Evolutionary conservation across 192 early-diverging fungal species (phyloP), one percentile per base, ranked within the genome.

Genomic region (Umbelopsis isabellina): DNA sequence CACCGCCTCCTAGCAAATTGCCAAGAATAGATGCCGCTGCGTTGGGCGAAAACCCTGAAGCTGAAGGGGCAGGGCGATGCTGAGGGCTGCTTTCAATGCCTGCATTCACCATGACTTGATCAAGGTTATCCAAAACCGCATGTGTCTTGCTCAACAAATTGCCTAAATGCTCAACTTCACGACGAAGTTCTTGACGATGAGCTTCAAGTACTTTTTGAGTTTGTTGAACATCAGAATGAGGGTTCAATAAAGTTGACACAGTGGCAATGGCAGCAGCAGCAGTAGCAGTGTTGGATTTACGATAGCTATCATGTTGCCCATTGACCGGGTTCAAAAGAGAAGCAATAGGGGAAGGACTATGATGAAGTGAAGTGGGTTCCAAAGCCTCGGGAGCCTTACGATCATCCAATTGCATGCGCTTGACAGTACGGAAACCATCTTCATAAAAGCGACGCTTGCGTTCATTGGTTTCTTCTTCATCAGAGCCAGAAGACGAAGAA

Each of bases 141-240:
- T 85, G 81, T 5, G 87, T 84, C 45, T 81, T 75, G 25, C 72
- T 83, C 6, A 88, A 64, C 12, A 88, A 58, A 74, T 77, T 80
- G 13, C 80, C 82, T 9, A 88, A 50, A 74, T 85, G 78, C 4
- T 80, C 72, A 12, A 88, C 85, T 70, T 88, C 83, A 13, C 83
- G 72, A 50, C 85, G 83, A 33, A 88, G 47, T 48, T 88, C 85
- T 64, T 86, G 79, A 18, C 85, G 75, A 53, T 86, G 85, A 58
- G 85, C 81, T 67, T 84, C 76, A 13, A 88, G 74, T 16, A 84
- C 76, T 65, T 85, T 75, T 33, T 81, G 72, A 44, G 72, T 83
- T 2, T 69, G 52, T 48, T 73, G 65, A 48, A 49, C 51, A 44
- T 78, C 71, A 18, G 67, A 46, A 20, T 58, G 41, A 37, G 72